Conservation (phyloP, 2,329 filamentous ascomycete species). For the Pseudogymnoascus sp. region DNA sequence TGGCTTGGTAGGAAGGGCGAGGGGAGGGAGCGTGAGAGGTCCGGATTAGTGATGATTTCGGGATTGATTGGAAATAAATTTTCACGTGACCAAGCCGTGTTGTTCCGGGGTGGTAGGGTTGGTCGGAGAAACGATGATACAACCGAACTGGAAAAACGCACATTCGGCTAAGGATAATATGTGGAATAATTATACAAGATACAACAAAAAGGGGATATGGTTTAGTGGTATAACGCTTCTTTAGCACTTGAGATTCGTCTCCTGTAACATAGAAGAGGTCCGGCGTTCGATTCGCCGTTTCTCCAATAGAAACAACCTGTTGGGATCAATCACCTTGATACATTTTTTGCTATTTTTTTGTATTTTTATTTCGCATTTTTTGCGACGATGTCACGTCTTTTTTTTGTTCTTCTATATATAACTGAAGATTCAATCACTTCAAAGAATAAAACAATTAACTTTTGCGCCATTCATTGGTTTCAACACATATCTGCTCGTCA, state of each 20-base stretch:
- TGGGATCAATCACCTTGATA: constrained; percentile 6
- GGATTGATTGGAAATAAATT: constrained; percentile 5
- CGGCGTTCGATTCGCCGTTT: constrained; percentile 7
- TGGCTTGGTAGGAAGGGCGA: background rate
- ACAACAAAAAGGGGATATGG: constrained; percentile 5
- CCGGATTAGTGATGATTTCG: constrained; percentile 7
- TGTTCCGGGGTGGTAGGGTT: background rate
- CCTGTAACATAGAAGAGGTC: constrained; percentile 6
- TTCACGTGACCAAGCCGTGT: background rate
- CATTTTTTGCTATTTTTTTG: background rate
- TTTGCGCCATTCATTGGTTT: background rate
- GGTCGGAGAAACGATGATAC: background rate
- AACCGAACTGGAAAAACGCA: constrained; percentile 4
- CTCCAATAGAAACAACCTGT: constrained; percentile 5
- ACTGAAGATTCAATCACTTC: background rate
- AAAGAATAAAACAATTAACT: background rate
- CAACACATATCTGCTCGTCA: background rate
- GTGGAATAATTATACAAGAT: background rate
- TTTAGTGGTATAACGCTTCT: constrained; percentile 8
- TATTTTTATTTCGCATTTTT: background rate
- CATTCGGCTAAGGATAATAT: background rate
- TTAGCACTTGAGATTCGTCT: constrained; percentile 5
- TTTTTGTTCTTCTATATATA: background rate
- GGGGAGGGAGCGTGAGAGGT: background rate
- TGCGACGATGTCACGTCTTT: background rate